Percentiles rank a stretch among this genome's conserved stretches.
These are phyloP conservation scores for Arthroderma sp. DNA, from an alignment of 2,329 filamentous ascomycete species.

Conservation along the genomic window DNA sequence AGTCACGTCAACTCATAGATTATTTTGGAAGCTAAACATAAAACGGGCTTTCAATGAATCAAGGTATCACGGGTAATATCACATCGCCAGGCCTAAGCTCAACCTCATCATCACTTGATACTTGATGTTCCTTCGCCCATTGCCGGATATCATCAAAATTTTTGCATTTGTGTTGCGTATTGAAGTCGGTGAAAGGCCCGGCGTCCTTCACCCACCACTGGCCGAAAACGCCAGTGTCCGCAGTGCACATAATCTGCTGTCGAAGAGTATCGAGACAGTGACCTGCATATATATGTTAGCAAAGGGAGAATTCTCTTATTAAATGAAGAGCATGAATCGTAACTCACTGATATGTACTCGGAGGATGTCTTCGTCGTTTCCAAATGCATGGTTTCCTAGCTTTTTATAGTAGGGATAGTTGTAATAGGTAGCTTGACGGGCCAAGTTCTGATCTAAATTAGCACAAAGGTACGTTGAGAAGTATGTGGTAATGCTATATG, in stretches of 20 bases:
- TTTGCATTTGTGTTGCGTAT: conserved; percentile 8
- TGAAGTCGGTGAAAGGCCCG: conserved; percentile 31
- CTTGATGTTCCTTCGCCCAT: conserved; percentile 18
- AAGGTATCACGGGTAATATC: conserved; percentile 6
- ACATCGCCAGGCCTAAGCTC: conserved; percentile 4
- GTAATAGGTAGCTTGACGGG: conserved; percentile 17
- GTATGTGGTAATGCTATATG: background rate
- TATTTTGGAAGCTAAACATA: no score
- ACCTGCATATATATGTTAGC: conserved; percentile 10
- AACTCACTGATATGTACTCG: conserved; percentile 31
- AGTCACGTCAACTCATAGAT: no score
- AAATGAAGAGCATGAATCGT: background rate
- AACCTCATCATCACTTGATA: background rate
- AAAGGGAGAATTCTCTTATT: background rate
- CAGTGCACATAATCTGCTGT: conserved; percentile 10
- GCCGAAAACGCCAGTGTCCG: conserved; percentile 9
- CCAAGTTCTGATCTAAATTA: conserved; percentile 15
- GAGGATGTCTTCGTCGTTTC: conserved; percentile 43
- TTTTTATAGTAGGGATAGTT: conserved; percentile 11
- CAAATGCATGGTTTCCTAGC: conserved; percentile 40
- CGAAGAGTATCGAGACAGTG: conserved; percentile 12
- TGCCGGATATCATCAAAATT: conserved; percentile 7
- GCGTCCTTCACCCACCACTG: conserved; percentile 3
- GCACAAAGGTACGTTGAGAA: conserved; percentile 35
- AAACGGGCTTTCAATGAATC: background rate